These are phyloP conservation scores for Chaetomium sp. DNA, from an alignment of 2,329 filamentous ascomycete genomes.

Conservation along the genomic window DNA sequence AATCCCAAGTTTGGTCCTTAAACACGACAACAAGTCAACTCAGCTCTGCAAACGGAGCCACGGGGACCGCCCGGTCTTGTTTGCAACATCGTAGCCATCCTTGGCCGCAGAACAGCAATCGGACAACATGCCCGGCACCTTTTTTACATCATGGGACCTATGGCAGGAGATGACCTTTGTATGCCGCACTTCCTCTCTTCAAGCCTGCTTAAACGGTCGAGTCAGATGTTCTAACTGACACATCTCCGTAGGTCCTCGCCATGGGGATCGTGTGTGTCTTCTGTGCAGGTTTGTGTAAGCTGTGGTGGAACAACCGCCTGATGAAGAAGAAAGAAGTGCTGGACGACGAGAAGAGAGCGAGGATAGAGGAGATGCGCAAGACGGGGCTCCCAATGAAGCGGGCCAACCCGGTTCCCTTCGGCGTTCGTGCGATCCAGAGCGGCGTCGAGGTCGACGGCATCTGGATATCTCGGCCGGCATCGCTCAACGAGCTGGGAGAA, in stretches of 20 bases:
- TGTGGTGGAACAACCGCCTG: constrained; percentile 62
- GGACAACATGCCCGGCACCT: constrained; percentile 48
- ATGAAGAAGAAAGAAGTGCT: constrained; percentile 62
- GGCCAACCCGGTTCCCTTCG: constrained; percentile 73
- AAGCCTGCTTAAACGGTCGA: background rate
- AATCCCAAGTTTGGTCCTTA: too few relatives aligned
- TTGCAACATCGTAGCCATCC: background rate
- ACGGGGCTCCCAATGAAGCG: constrained; percentile 52
- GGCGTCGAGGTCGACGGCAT: constrained; percentile 85
- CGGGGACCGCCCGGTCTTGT: background rate
- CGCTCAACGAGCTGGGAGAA: constrained; percentile 38
- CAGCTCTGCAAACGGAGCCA: background rate
- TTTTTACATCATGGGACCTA: constrained; percentile 72
- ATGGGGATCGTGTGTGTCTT: constrained; percentile 72
- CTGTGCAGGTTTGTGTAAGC: constrained; percentile 65
- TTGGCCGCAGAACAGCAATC: background rate
- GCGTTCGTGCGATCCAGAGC: constrained; percentile 79
- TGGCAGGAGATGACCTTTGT: constrained; percentile 94
- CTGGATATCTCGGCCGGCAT: constrained; percentile 64
- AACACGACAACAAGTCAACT: background rate
- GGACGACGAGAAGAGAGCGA: constrained; percentile 65
- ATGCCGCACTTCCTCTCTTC: constrained; percentile 44
- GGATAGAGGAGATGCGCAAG: constrained; percentile 55
- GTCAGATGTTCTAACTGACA: constrained; percentile 28
- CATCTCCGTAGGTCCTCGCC: constrained; percentile 64